Evolutionary conservation across 106 monocot species (phyloP), one percentile per base, ranked within the genome.

Genomic region (Dendrobium officinale): DNA sequence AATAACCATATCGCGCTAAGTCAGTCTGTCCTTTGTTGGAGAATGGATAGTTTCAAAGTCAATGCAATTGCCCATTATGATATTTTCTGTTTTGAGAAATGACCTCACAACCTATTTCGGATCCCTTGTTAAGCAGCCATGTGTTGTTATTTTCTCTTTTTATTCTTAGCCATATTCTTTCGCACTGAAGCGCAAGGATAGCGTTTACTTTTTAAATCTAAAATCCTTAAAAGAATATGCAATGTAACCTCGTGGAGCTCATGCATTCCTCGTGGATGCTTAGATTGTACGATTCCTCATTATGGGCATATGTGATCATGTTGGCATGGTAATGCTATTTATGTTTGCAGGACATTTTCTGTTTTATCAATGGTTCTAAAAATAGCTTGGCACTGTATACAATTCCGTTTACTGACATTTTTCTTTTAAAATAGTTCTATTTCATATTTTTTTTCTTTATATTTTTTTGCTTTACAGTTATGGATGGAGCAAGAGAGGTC

Each of bases 401-500:
- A 59, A 9, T 20, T 59, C 59, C 59, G 20, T 55, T 59, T 22
- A 59, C 59, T 59, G 59, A 59, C 55, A 58, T 5, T 8, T 64
- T 64, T 64, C 24, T 24, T 64, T 22, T 64, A 64, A 64, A 7
- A 64, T 7, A 24, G 64, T 64, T 64, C 3, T 26, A 64, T 64
- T 26, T 26, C 72, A 72, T 33, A n/a, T 72, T 11, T 33, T 72
- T 5, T 1, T 18, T 20, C 41, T 18, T 41, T 73, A 41, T 73
- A 24, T 26, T 26, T 31, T 84, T 76, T 33, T 42, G 73, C 66
- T 37, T 4, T 88, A 85, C 91, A 97, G 97, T 95, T 84, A 37
- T 98, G 70, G 91, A 92, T 76, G 98, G 98, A 73, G 82, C 86
- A 77, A 92, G 98, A 75, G 87, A 98, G 58, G 91, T 98, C 18